Evolutionary conservation across 768 basidiomycete genomes (phyloP), one percentile per base, ranked within the genome.

Genomic region (Leucocoprinus sp.): DNA sequence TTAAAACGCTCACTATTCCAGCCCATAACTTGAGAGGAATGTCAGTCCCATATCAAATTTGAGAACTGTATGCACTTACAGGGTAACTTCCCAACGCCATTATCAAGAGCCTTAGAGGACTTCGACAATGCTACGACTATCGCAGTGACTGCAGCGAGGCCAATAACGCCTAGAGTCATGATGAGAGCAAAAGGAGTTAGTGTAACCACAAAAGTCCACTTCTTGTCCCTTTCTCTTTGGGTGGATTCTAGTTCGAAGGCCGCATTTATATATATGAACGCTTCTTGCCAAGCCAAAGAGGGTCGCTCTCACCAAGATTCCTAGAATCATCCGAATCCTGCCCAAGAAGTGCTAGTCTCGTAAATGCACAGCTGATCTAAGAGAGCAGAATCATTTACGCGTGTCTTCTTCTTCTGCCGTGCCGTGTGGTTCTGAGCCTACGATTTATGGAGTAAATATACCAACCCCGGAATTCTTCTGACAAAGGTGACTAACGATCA

Each of bases 181-280:
- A 55, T 22, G 41, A 58, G 42, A 23, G 51, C 51, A 29, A 55
- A 52, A 8, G 58, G 57, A 1, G 56, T 58, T 37, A 58, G 46
- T 7, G 50, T 51, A 22, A 61, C 38, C 8, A 55, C 46, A 15
- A 58, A 17, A 9, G 48, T 53, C 18, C 45, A 43, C 21, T 54
- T 39, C 37, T 39, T 45, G 17, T 23, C 28, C 4, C 43, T 12
- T 27, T 24, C 4, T 7, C 18, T 15, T 8, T 8, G 7, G 11
- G 19, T 33, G 14, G 45, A 38, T 37, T 38, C 45, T 45, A 38
- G 7, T n/a, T 21, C 15, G 18, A 19, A 11, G 8, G n/a, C 8
- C 18, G 31, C 15, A 31, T 39, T 33, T 45, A 39, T 45, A 39
- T 38, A 24, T 12, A 45, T 24, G 15, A 5, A 45, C n/a, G n/a